Percentiles rank a stretch among this genome's conserved stretches.
phyloP scores from a whole-genome alignment of 148 eudicot genomes.

The Vaccinium darrowii region DNA sequence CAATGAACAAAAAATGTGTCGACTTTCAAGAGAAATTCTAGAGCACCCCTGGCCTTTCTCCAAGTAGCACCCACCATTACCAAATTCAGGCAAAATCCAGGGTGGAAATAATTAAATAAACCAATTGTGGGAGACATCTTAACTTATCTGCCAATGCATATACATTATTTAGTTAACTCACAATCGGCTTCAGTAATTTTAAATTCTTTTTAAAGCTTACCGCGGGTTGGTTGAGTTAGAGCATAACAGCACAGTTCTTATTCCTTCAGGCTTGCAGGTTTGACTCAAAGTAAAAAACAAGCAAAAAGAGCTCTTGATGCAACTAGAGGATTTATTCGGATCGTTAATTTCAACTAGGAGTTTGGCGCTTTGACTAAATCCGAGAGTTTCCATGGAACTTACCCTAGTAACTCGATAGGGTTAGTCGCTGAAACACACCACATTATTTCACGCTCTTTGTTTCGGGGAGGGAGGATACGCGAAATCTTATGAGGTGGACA shows the following conservation, averaged over 20 bases:
- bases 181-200: neutral
- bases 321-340: too few relatives aligned
- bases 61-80: neutral
- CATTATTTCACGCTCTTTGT: too few relatives aligned
- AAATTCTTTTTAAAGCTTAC: neutral
- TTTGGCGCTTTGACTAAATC: too few relatives aligned
- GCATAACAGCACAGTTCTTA: neutral
- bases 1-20: neutral
- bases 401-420: too few relatives aligned
- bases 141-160: neutral
- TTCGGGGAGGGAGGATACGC: too few relatives aligned
- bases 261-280: neutral
- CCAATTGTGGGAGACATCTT: neutral
- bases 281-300: too few relatives aligned
- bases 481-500: too few relatives aligned
- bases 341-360: too few relatives aligned
- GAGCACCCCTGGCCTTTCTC: neutral
- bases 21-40: neutral
- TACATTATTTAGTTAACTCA: slow-evolving; percentile 5
- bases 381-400: too few relatives aligned
- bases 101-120: neutral
- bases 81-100: neutral
- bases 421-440: too few relatives aligned
- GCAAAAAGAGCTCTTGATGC: too few relatives aligned
- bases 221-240: neutral